These are phyloP conservation scores for Xylaria sp. DNA, from an alignment of 2,329 filamentous ascomycete species.

Conservation along the genomic window DNA sequence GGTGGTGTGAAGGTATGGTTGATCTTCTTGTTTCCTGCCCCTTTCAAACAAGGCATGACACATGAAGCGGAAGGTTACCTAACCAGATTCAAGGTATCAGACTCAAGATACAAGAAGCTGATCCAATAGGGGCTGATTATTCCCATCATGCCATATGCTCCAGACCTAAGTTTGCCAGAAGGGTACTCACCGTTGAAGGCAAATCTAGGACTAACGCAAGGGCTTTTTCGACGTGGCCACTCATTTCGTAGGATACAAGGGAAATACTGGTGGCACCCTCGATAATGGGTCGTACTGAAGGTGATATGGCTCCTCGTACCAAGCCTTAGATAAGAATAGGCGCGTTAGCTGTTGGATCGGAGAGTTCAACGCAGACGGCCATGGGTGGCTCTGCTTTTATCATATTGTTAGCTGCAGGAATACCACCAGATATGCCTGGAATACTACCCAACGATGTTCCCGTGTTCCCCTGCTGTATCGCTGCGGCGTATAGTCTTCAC, in stretches of 20 bases:
- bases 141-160: neutral
- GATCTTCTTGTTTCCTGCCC: neutral
- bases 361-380: neutral
- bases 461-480: slow-evolving; percentile 14
- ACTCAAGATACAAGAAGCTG: neutral
- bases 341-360: slow-evolving; percentile 9
- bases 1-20: neutral
- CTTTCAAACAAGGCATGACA: neutral
- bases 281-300: slow-evolving; percentile 8
- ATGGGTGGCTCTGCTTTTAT: neutral
- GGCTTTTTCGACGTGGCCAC: slow-evolving; percentile 3
- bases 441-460: slow-evolving; percentile 1
- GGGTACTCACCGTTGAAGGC: neutral
- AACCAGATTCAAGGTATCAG: neutral
- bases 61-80: neutral
- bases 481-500: slow-evolving; percentile 7
- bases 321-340: neutral
- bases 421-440: neutral
- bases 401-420: slow-evolving; percentile 17
- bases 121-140: neutral
- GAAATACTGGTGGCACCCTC: neutral
- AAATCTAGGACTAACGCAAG: slow-evolving; percentile 19
- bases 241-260: neutral
- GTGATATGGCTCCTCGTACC: slow-evolving; percentile 1
- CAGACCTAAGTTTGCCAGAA: neutral